Conservation (phyloP, 1,139 yeast species). For the Yueomyces sp. region DNA sequence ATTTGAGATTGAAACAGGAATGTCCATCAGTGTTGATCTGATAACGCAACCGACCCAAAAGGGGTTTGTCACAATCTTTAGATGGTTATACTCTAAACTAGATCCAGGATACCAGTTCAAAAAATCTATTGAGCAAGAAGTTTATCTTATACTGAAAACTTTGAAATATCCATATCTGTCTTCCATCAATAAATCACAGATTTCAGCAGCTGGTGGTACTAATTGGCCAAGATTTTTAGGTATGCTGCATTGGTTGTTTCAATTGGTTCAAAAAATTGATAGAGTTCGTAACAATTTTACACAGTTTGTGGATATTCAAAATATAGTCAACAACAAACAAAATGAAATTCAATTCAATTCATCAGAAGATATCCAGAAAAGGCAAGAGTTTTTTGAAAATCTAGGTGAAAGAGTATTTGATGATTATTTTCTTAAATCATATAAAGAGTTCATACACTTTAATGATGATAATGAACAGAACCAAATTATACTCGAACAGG, state of each 20-base stretch:
- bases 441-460: slow-evolving; percentile 51
- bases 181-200: slow-evolving; percentile 67
- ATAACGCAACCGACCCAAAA: slow-evolving; percentile 76
- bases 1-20: slow-evolving; percentile 66
- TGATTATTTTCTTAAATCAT: slow-evolving; percentile 53
- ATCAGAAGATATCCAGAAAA: slow-evolving; percentile 27
- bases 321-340: slow-evolving; percentile 19
- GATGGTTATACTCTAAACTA: slow-evolving; percentile 60
- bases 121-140: slow-evolving; percentile 63
- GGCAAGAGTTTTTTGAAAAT: slow-evolving; percentile 25
- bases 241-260: slow-evolving; percentile 68
- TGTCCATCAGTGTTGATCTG: slow-evolving; percentile 52
- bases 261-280: slow-evolving; percentile 27
- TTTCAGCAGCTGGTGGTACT: slow-evolving; percentile 85
- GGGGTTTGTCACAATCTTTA: slow-evolving; percentile 68
- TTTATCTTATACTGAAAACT: slow-evolving; percentile 50
- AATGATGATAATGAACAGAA: slow-evolving; percentile 53
- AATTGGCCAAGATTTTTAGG: slow-evolving; percentile 82
- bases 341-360: slow-evolving; percentile 26
- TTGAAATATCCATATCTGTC: slow-evolving; percentile 74
- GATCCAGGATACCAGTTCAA: slow-evolving; percentile 73
- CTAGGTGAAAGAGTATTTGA: slow-evolving; percentile 49
- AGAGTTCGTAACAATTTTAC: slow-evolving; percentile 30
- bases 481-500: slow-evolving; percentile 18
- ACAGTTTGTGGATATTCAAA: slow-evolving; percentile 17